phyloP scores from a whole-genome alignment of 352 stramenopile genomes.

The Thalassiosira allenii region DNA sequence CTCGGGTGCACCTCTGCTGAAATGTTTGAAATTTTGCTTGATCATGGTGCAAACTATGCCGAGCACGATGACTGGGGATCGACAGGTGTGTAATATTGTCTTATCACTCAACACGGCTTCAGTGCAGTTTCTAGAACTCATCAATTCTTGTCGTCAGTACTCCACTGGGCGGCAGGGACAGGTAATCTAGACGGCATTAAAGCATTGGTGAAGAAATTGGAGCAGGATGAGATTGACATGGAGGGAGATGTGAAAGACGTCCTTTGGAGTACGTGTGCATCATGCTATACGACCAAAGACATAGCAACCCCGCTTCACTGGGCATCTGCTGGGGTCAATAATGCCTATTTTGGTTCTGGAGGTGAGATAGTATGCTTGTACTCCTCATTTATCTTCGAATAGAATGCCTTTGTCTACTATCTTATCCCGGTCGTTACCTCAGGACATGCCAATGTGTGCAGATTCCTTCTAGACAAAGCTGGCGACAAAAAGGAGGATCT shows the following conservation, averaged over 20 bases:
- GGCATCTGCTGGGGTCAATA: conserved; percentile 67
- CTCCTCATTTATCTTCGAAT: too few relatives aligned
- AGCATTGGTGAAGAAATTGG: conserved; percentile 44
- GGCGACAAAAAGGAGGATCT: conserved; percentile 44
- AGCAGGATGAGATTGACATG: conserved; percentile 27
- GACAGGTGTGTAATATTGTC: too few relatives aligned
- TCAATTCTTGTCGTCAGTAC: too few relatives aligned
- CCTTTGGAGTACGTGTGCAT: conserved; percentile 42
- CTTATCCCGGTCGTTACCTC: too few relatives aligned
- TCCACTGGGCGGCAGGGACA: conserved; percentile 75
- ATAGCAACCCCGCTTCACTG: conserved; percentile 76
- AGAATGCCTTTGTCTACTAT: too few relatives aligned
- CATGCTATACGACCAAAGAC: conserved; percentile 50
- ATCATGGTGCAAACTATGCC: conserved; percentile 72
- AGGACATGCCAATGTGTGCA: conserved; percentile 65
- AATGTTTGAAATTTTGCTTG: conserved; percentile 64
- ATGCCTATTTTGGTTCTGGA: conserved; percentile 73
- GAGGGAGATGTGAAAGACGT: conserved; percentile 33
- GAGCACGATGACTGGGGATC: conserved; percentile 70
- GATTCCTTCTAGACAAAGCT: conserved; percentile 52
- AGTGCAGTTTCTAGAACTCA: too few relatives aligned
- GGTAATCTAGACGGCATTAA: conserved; percentile 66
- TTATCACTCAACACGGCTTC: too few relatives aligned
- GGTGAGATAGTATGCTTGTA: too few relatives aligned
- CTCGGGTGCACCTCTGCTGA: conserved; percentile 60